Evolutionary conservation across 495 filamentous ascomycete species (phyloP), one percentile per base, ranked within the genome.

Genomic region (Penicillium turbatum): DNA sequence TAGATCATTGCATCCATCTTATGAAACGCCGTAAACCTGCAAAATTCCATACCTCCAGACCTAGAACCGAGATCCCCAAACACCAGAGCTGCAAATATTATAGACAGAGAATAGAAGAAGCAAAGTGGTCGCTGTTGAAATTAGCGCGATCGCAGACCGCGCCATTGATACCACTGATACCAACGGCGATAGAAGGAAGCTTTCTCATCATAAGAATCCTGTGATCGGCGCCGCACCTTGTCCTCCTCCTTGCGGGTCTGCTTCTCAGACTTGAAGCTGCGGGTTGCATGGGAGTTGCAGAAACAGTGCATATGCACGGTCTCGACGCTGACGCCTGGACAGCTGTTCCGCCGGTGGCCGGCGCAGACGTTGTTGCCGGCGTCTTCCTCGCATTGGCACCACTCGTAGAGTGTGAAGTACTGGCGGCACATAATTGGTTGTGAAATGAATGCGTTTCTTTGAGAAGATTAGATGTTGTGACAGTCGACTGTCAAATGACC

Each of bases 251-350:
- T 71, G 36, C 48, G 56, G 3, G 58, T 64, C 52, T 73, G 61
- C 24, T 67, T 68, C 62, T 72, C 65, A 6, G 65, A 61, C 50
- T 64, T 68, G 58, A 70, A 75, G n/a, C 62, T 61, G 12, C 65
- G 68, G 3, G 63, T 71, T 5, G 74, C 72, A 39, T 77, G 74
- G 0, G 53, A 55, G 47, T 73, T 64, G 63, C 74, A 75, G 61
- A 72, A 77, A 34, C 71, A 74, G 26, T 77, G 70, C 72, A 77
- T 72, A 29, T 71, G 69, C 5, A 73, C 74, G 8, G 69, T 72
- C 39, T 77, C 69, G 26, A 72, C 51, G 30, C 61, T 66, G 10
- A 74, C 46, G 1, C 68, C 69, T 10, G 68, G 60, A 35, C 72
- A 77, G 48, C 47, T 63, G 43, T 65, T 62, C 44, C 61, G 62